Base-by-base conservation (phyloP, 2,329 filamentous ascomycete genomes). In the Pyrenophora graminea region DNA sequence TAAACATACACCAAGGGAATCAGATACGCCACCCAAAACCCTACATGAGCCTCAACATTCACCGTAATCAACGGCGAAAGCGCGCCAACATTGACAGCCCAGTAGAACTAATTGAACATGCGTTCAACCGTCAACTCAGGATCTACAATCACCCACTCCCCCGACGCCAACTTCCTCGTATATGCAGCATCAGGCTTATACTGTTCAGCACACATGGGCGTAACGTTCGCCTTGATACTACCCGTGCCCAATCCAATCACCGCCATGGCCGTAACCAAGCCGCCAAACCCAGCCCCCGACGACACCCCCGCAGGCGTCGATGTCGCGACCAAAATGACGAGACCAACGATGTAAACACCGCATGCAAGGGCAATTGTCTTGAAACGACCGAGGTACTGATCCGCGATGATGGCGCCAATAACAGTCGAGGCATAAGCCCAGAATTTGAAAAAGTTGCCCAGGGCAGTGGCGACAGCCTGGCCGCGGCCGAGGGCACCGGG, bases 161-260 rank as follows among this genome's bases (percentile, higher is more conserved):
- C 51, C 36, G 36, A 39, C 10, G 42, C 34, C 23, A 51, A 32
- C 12, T 42, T 51, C 17, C 42, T 48, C 15, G 41, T 21, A 5
- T 43, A 41, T 9, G 44, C 41, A 2, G 27, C 23, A 6, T 48
- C 27, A 18, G 40, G 39, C 27, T 38, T 40, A 12, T 57, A 57
- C 23, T 57, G 54, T 36, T 57, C 54, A 25, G 54, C 54, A 25
- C 36, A 45, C 44, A 57, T 45, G 4, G 54, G 47, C 6, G 44
- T 36, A 12, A 57, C 51, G 36, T 57, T 57, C 9, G 54, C 36
- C 31, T 51, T 57, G 47, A 57, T 57, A 23, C 54, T 48, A 10
- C 54, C 54, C 10, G 54, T 57, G 2, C 54, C 51, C 13, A 56
- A 33, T 5, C 54, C 51, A 36, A 54, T 57, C 6, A 39, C 36